phyloP scores from a whole-genome alignment of 768 basidiomycete genomes.

The Aureoboletus auriporus region DNA sequence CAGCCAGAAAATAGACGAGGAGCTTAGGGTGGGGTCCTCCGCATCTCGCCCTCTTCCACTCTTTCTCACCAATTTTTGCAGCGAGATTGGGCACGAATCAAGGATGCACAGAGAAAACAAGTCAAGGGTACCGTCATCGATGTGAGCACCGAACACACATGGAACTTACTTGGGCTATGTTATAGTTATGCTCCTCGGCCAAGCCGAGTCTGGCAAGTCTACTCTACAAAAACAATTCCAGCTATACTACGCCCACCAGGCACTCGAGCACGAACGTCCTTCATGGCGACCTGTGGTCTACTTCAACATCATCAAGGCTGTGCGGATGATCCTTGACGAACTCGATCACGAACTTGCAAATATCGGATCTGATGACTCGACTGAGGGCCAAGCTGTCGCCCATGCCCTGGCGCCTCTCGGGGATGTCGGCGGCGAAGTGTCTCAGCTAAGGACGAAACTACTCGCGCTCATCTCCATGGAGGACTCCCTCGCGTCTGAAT shows the following conservation, averaged over 20 bases:
- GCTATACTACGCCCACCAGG: slow-evolving; percentile 67
- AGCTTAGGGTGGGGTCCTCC: slow-evolving; percentile 41
- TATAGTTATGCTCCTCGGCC: slow-evolving; percentile 70
- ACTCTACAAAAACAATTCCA: slow-evolving; percentile 86
- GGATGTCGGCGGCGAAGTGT: slow-evolving; percentile 42
- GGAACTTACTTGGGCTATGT: slow-evolving; percentile 4
- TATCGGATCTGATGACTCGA: slow-evolving; percentile 23
- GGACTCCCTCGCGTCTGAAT: slow-evolving; percentile 61
- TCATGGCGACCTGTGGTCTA: slow-evolving; percentile 80
- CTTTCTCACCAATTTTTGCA: slow-evolving; percentile 21
- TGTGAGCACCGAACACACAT: background rate
- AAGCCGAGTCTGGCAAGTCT: slow-evolving; percentile 80
- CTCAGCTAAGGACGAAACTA: slow-evolving; percentile 49
- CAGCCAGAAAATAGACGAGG: slow-evolving; percentile 54
- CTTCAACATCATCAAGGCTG: slow-evolving; percentile 78
- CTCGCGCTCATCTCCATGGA: slow-evolving; percentile 66
- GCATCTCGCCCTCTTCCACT: background rate
- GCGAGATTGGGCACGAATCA: slow-evolving; percentile 47
- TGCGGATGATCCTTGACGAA: slow-evolving; percentile 71
- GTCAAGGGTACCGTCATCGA: slow-evolving; percentile 45
- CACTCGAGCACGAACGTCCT: slow-evolving; percentile 66
- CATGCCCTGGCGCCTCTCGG: slow-evolving; percentile 31
- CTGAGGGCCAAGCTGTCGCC: slow-evolving; percentile 29
- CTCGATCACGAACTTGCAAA: slow-evolving; percentile 54
- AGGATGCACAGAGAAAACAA: slow-evolving; percentile 42